These are phyloP conservation scores for Tricholoma flavovirens DNA, from an alignment of 768 basidiomycete species.

Conservation along the genomic window DNA sequence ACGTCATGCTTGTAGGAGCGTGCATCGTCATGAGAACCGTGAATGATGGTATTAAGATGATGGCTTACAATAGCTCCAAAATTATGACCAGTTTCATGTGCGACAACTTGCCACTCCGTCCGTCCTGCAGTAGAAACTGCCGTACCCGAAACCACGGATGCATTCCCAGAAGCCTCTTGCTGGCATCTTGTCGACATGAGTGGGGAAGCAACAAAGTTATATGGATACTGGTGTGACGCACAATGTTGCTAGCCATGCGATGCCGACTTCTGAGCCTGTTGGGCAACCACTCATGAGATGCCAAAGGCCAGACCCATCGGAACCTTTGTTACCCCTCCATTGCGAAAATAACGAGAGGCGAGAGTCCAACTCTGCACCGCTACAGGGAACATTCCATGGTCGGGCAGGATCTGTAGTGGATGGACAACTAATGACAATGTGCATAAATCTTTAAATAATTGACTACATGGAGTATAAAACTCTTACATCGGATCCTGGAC, in stretches of 20 bases:
- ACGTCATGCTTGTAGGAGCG: conserved; percentile 50
- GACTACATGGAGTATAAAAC: conserved; percentile 1
- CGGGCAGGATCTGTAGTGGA: conserved; percentile 38
- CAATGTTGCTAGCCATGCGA: conserved; percentile 83
- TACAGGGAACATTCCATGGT: conserved; percentile 79
- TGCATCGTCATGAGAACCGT: conserved; percentile 1
- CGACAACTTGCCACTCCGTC: conserved; percentile 78
- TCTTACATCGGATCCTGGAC: conserved; percentile 54
- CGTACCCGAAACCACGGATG: conserved; percentile 65
- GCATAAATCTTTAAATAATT: not conserved
- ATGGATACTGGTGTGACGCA: conserved; percentile 28
- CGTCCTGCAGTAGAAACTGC: conserved; percentile 74
- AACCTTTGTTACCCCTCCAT: conserved; percentile 71
- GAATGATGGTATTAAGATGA: not conserved
- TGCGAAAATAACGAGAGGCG: conserved; percentile 74
- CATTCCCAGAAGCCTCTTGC: conserved; percentile 40
- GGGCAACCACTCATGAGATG: conserved; percentile 84
- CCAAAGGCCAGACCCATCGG: conserved; percentile 80
- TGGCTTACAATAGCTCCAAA: conserved; percentile 80
- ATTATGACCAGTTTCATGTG: conserved; percentile 83
- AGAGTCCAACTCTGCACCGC: conserved; percentile 49
- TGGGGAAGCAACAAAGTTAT: not conserved
- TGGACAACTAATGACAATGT: conserved; percentile 61
- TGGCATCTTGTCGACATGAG: conserved; percentile 41
- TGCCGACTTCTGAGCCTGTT: conserved; percentile 77